Conservation (phyloP, 2,329 filamentous ascomycete species). For the Penicillium sp. region DNA sequence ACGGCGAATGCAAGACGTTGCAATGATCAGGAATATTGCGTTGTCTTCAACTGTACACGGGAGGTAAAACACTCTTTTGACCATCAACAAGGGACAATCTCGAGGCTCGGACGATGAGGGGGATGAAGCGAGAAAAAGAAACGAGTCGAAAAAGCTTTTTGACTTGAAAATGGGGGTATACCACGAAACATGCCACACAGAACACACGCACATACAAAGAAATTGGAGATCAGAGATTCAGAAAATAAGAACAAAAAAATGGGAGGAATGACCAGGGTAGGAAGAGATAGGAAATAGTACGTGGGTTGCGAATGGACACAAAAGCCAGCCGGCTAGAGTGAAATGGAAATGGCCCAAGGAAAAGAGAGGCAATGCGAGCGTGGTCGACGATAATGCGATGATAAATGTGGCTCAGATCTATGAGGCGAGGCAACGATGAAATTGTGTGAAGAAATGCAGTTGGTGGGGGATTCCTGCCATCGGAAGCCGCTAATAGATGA, state of each 20-base stretch:
- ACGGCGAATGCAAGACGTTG: slow-evolving; percentile 10
- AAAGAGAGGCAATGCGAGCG: slow-evolving; percentile 3
- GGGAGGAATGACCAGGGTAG: slow-evolving; percentile 22
- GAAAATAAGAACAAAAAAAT: slow-evolving; percentile 8
- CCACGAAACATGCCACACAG: slow-evolving; percentile 30
- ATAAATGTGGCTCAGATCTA: slow-evolving; percentile 11
- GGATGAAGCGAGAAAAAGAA: background rate
- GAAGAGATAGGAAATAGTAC: slow-evolving; percentile 14
- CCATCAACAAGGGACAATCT: background rate
- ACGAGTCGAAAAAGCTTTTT: slow-evolving; percentile 18
- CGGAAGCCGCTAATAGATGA: background rate
- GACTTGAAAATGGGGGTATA: slow-evolving; percentile 27
- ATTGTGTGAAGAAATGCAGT: background rate
- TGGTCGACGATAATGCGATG: slow-evolving; percentile 5
- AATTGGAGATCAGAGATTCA: background rate
- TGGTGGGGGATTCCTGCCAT: slow-evolving; percentile 9
- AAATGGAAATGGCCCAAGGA: slow-evolving; percentile 1
- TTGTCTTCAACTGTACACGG: slow-evolving; percentile 18
- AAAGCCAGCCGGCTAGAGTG: background rate
- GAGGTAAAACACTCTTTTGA: slow-evolving; percentile 3
- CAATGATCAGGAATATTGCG: background rate
- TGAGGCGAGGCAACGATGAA: background rate
- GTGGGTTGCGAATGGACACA: slow-evolving; percentile 7
- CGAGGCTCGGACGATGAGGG: background rate
- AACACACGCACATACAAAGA: slow-evolving; percentile 22